Base-by-base conservation (phyloP, 73 alveolate species). In the Paramecium tetraurelia region DNA sequence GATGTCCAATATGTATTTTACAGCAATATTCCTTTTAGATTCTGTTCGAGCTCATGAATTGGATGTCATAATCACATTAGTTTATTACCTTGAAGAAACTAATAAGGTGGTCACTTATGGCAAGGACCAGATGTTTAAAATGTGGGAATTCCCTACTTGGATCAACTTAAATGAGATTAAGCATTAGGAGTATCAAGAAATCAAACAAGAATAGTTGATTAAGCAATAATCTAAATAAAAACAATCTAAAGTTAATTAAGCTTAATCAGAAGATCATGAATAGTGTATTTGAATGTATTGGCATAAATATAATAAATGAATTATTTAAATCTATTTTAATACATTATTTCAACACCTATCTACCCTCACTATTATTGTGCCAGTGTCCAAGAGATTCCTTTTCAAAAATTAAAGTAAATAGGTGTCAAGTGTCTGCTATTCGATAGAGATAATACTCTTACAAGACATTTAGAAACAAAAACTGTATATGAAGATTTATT, bases 61-160 rank as follows among this genome's bases (percentile, higher is more conserved):
- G 7, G 70, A 41, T 80, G 41, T 31, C 6, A n/a, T 27, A 7
- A 27, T 80, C 24, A 80, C 43, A 21, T 31, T 22, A 4, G 36
- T 80, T 7, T 31, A 22, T 31, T 80, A 80, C 4, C 16, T 41
- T 0, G 53, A 80, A 18, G 43, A 48, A 6, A 10, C 48, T n/a
- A 63, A 43, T 31, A 46, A 16, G 7, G 16, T 80, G 12, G 20
- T 80, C 9, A 43, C 75, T 11, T 33, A 21, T 27, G 75, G 43
- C 10, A 48, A 80, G 22, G 57, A 80, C 12, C 7, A 59, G 16
- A 35, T 31, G 8, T 5, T 80, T 16, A 80, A 41, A 80, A 20
- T 80, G n/a, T 80, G 90, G 90, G 33, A 24, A 12, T 24, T 80
- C 24, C 90, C 90, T 16, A 43, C 46, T 38, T 80, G 90, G 90